Evolutionary conservation across 2,329 filamentous ascomycete species (phyloP).

Genomic region (Diaporthe aspalathi): DNA sequence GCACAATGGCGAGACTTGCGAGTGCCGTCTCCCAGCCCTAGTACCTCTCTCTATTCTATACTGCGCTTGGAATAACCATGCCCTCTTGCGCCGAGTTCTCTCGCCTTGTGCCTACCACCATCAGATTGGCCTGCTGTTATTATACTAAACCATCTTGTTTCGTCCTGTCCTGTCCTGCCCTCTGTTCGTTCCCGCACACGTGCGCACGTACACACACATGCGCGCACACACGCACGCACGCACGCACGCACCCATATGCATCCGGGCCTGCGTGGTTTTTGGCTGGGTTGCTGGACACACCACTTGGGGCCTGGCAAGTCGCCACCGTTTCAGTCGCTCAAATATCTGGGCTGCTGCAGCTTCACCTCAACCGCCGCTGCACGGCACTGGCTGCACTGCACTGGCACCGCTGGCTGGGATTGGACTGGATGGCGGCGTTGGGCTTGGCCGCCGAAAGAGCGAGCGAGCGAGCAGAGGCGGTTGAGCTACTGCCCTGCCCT

Average conservation of each 20-base stretch:
- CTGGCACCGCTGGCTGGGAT: constrained; percentile 30
- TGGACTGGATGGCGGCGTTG: constrained; percentile 33
- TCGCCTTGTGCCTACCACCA: neutral
- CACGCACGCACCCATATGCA: neutral
- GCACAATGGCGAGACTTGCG: constrained; percentile 5
- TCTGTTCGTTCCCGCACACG: neutral
- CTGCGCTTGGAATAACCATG: neutral
- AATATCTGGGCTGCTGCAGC: constrained; percentile 30
- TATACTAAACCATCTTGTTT: neutral
- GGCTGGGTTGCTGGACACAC: constrained; percentile 21
- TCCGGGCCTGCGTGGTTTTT: constrained; percentile 24
- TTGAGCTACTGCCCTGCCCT: constrained; percentile 37
- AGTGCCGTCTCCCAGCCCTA: constrained; percentile 9
- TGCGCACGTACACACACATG: neutral
- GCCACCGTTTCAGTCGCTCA: constrained; percentile 31
- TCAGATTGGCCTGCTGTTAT: neutral
- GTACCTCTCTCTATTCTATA: neutral
- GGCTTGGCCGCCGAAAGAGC: constrained; percentile 33
- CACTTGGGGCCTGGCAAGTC: constrained; percentile 19
- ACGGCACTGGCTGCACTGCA: constrained; percentile 25
- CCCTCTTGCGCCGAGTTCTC: neutral
- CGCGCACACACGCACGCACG: neutral
- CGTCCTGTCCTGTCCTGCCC: neutral
- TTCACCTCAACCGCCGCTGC: constrained; percentile 25
- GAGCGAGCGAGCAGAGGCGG: constrained; percentile 32